These are phyloP conservation scores for Euclidium syriacum DNA, from an alignment of 345 rosid species.

Conservation along the genomic window DNA sequence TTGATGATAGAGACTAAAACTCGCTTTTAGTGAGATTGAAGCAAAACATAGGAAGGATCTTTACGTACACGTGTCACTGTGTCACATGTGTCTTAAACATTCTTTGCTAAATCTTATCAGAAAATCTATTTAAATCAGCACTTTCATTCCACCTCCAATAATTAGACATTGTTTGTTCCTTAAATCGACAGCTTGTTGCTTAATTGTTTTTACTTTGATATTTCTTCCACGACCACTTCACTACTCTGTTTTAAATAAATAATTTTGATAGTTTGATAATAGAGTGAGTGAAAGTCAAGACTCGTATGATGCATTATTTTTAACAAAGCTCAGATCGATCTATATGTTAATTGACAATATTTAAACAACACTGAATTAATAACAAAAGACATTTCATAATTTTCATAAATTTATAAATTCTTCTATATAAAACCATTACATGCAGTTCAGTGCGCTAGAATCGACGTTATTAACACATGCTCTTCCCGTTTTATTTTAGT, in stretches of 20 bases:
- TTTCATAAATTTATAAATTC: too few relatives aligned
- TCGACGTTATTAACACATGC: too few relatives aligned
- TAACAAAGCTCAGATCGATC: background rate
- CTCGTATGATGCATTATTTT: background rate
- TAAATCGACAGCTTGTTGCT: conserved; percentile 2
- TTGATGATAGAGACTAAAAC: conserved; percentile 19
- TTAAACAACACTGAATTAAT: too few relatives aligned
- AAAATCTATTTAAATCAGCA: conserved; percentile 7
- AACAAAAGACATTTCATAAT: too few relatives aligned
- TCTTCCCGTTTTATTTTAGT: too few relatives aligned
- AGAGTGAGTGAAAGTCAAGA: conserved; percentile 13
- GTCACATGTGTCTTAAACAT: conserved; percentile 16
- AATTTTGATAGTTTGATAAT: background rate
- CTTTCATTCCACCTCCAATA: conserved; percentile 20
- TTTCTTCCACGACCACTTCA: conserved; percentile 24
- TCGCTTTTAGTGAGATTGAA: conserved; percentile 33
- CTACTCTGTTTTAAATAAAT: conserved; percentile 4
- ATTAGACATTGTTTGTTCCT: background rate
- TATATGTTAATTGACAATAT: too few relatives aligned
- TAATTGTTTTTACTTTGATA: background rate
- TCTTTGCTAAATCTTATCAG: background rate
- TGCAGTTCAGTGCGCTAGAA: too few relatives aligned
- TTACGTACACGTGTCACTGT: conserved; percentile 11
- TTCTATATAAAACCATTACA: too few relatives aligned
- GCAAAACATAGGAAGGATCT: conserved; percentile 21